Base-by-base conservation (phyloP, 2,329 filamentous ascomycete genomes). In the Colletotrichum liriopes region DNA sequence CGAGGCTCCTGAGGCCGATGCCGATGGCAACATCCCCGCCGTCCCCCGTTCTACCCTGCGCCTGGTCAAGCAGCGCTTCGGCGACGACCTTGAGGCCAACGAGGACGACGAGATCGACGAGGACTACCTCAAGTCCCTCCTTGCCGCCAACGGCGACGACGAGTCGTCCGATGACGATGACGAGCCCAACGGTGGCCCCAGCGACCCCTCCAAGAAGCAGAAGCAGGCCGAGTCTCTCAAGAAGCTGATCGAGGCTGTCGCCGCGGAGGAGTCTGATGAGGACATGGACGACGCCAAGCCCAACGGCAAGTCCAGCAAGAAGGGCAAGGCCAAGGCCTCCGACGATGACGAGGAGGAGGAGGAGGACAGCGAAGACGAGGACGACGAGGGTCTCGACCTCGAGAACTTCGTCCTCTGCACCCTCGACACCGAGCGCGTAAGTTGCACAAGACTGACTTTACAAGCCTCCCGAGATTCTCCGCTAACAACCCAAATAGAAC, bases 401-500 rank as follows among this genome's bases (percentile, higher is more conserved):
- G 94, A 98, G 83, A 94, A 98, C 86, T 94, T 94, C 78, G 95
- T 98, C 77, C 86, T 99, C 78, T 99, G 96, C 90, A 99, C 96
- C 74, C 91, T 99, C 66, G 95, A 98, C 85, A 94, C 95, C 41
- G 91, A 94, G 83, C 94, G 93, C 87, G 96, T 98, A 92, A 82
- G 89, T 67, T 70, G 49, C 59, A 52, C 32, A 54, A 49, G 26
- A 14, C 43, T 26, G 23, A 26, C 23, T 26, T 18, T 14, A 23
- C 16, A 29, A 45, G 41, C 26, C 26, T 45, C 26, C 45, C 35
- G 18, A 39, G 26, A 39, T 63, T 67, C 37, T 32, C 9, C 29
- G 60, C 70, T 72, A 61, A 68, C 58, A 26, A 16, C 45, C 12
- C 35, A 66, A 58, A 58, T 78, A 98, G 96, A 91, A 94, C 87